Evolutionary conservation across 176 grass and related monocot genomes (phyloP).

Genomic region (Chrysopogon serrulatus): DNA sequence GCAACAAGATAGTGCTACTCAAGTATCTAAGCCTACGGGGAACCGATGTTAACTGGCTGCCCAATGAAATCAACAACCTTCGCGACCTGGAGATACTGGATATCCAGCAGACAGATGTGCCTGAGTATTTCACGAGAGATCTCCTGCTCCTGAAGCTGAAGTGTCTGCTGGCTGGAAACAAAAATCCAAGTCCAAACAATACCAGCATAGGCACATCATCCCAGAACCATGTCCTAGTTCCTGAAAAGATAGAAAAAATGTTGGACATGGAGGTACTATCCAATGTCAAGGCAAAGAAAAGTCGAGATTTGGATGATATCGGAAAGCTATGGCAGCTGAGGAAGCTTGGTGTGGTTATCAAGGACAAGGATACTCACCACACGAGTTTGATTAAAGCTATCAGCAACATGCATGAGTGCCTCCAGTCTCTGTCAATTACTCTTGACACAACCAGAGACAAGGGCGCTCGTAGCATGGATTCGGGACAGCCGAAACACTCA

Average conservation of each 20-base stretch:
- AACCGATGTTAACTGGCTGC: slow-evolving; percentile 11
- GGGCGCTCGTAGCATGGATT: too few relatives aligned
- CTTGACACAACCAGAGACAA: background rate
- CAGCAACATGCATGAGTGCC: background rate
- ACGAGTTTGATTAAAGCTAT: background rate
- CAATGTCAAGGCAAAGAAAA: background rate
- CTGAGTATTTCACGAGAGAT: background rate
- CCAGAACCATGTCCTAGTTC: background rate
- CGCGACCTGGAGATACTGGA: slow-evolving; percentile 25
- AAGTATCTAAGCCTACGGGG: slow-evolving; percentile 26
- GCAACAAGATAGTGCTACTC: slow-evolving; percentile 9
- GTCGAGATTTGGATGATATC: background rate
- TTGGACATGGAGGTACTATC: background rate
- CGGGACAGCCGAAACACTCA: background rate
- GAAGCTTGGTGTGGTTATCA: slow-evolving; percentile 13
- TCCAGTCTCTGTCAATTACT: background rate
- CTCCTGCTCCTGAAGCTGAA: slow-evolving; percentile 11
- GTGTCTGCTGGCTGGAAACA: background rate
- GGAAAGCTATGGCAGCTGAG: slow-evolving; percentile 8
- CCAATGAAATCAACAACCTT: slow-evolving; percentile 28
- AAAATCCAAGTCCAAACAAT: background rate
- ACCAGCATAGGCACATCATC: background rate
- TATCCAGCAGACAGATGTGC: slow-evolving; percentile 12
- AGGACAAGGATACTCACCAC: background rate
- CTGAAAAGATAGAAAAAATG: background rate